Base-by-base conservation (phyloP, 2,329 filamentous ascomycete species). In the Penicillium sp. region DNA sequence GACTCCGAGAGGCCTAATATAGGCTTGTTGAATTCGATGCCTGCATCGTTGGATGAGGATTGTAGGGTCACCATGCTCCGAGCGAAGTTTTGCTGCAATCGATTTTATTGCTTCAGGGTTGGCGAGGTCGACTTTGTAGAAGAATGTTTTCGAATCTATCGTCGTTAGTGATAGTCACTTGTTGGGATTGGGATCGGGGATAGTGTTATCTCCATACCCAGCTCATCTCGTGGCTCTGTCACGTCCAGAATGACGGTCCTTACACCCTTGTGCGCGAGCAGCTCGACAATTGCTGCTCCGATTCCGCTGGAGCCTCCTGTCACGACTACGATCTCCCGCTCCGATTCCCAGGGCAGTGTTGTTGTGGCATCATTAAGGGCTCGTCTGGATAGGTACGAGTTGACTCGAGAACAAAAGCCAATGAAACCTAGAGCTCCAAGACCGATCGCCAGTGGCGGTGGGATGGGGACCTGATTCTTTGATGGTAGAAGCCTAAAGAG, bases 301-400 rank as follows among this genome's bases (percentile, higher is more conserved):
- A 49, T 53, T 6, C 51, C 51, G 27, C 51, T 53, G 12, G 51
- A 49, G 11, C 51, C 45, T 8, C 51, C 51, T n/a, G 51, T 53
- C 3, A 53, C 43, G 6, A 53, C 51, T 14, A 53, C 44, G 12
- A 49, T 26, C 14, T 53, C 51, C 18, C 22, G 18, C 18, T 48
- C 20, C 25, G 43, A 27, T 7, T 48, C 44, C 51, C 51, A 53
- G 4, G 27, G 11, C 18, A 6, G n/a, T 3, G 7, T 18, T 12
- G 4, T 2, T 18, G 22, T n/a, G 11, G 2, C 14, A 9, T 2
- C 2, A 26, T 31, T 31, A 3, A 45, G n/a, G 5, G n/a, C 43
- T 45, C n/a, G 12, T 7, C 15, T 26, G 7, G 43, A 45, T 6
- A 45, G 9, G n/a, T 29, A 29, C 18, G 25, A n/a, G n/a, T 45